A percentile compares a stretch with the other conserved stretches of the same genome.
Conservation (phyloP, 129 eudicot genomes). For the Tagetes patula region DNA sequence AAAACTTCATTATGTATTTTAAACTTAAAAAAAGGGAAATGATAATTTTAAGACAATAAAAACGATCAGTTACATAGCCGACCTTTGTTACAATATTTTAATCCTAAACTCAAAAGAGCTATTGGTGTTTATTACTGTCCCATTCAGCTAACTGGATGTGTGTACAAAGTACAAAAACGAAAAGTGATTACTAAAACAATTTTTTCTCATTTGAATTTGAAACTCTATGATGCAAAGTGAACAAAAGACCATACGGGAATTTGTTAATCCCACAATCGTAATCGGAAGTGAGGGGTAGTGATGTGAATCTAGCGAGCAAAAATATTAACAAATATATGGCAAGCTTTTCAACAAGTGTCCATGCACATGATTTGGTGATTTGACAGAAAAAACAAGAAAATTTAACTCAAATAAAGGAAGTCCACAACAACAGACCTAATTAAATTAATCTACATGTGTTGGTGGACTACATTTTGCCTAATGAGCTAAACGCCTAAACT, state of each 20-base stretch:
- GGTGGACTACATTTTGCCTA: background rate
- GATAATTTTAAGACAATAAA: no score
- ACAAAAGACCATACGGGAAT: background rate
- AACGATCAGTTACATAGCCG: no score
- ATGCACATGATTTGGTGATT: background rate
- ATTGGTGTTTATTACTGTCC: no score
- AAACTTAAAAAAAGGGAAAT: no score
- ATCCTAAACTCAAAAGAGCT: no score
- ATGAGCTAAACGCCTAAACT: background rate
- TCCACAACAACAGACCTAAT: background rate
- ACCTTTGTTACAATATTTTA: no score
- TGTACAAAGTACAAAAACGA: no score
- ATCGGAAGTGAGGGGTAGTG: background rate
- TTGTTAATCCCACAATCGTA: background rate
- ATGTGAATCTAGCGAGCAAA: background rate
- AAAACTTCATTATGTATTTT: no score
- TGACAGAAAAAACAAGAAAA: no score
- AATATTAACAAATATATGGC: background rate
- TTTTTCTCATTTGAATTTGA: background rate
- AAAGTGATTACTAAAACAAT: no score
- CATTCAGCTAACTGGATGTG: no score
- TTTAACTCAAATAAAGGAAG: background rate
- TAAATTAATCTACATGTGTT: background rate
- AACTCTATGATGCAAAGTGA: background rate
- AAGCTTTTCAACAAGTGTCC: background rate